A percentile compares a stretch with the other conserved stretches of the same genome.
Conservation (phyloP, 768 basidiomycete species). For the Heimioporus sp. region DNA sequence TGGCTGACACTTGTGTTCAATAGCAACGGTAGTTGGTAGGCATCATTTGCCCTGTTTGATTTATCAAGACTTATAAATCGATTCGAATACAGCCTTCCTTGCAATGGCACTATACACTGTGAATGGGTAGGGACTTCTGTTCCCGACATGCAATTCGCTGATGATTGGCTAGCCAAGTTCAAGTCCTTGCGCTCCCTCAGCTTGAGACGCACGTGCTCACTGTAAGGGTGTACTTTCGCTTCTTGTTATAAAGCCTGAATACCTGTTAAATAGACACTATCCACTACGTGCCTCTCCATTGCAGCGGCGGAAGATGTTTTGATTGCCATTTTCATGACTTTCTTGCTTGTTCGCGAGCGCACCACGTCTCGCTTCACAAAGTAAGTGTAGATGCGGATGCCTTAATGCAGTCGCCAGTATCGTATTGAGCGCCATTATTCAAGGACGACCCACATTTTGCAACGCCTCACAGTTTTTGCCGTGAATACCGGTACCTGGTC, state of each 20-base stretch:
- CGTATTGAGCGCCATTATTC: not conserved
- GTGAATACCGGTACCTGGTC: conserved; percentile 39
- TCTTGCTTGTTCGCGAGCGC: not conserved
- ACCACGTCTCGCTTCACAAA: not conserved
- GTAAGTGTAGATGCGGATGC: not conserved
- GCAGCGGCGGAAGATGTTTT: not conserved
- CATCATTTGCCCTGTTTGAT: not conserved
- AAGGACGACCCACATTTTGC: not conserved
- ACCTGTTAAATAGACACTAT: not conserved
- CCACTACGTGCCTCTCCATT: not conserved
- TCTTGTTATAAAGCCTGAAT: not conserved
- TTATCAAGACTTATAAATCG: not conserved
- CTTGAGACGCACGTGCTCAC: too few species aligned
- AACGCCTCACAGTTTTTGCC: not conserved
- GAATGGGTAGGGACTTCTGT: not conserved
- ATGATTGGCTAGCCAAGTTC: not conserved
- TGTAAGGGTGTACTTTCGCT: not conserved
- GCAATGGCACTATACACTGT: not conserved
- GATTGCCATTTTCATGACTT: not conserved
- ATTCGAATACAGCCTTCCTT: not conserved
- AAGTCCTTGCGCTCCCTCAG: too few species aligned
- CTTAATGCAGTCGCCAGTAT: not conserved
- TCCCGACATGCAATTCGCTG: not conserved
- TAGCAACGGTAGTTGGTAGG: not conserved
- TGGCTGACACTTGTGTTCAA: not conserved